Conservation (phyloP, 2,329 filamentous ascomycete species). For the Ploettnerulaceae sp. region DNA sequence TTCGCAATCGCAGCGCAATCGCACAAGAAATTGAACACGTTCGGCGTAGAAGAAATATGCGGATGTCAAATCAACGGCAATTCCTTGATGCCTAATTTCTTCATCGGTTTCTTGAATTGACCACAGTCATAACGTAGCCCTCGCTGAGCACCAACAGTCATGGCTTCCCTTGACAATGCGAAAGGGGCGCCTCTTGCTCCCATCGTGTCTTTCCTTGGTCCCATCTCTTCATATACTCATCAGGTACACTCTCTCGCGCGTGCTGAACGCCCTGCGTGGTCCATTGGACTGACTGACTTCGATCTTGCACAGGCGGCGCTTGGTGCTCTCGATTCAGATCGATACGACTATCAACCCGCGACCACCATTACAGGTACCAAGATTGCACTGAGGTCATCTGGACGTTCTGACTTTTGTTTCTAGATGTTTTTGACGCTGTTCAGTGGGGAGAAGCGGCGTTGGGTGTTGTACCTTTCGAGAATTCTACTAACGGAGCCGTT, state of each 20-base stretch:
- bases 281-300: slow-evolving; percentile 28
- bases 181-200: slow-evolving; percentile 12
- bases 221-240: slow-evolving; percentile 63
- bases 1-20: slow-evolving; percentile 2
- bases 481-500: slow-evolving; percentile 91
- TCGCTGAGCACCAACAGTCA: slow-evolving; percentile 4
- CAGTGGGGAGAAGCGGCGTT: slow-evolving; percentile 59
- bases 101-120: neutral
- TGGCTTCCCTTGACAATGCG: neutral
- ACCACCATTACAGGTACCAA: slow-evolving; percentile 39
- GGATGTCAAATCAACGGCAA: neutral
- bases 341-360: slow-evolving; percentile 38
- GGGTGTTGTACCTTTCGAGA: slow-evolving; percentile 91
- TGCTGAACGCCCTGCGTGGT: slow-evolving; percentile 19
- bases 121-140: neutral
- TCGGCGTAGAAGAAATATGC: no score
- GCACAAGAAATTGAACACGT: no score
- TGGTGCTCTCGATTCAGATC: slow-evolving; percentile 40
- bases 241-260: slow-evolving; percentile 45
- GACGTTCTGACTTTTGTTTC: slow-evolving; percentile 9
- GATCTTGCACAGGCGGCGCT: slow-evolving; percentile 46
- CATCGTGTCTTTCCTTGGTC: slow-evolving; percentile 56
- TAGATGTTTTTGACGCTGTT: slow-evolving; percentile 76
- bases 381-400: neutral
- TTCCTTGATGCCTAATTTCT: neutral